Evolutionary conservation across 2,329 filamentous ascomycete species (phyloP), one percentile per base, ranked within the genome.

Genomic region (Aureobasidium sp.): DNA sequence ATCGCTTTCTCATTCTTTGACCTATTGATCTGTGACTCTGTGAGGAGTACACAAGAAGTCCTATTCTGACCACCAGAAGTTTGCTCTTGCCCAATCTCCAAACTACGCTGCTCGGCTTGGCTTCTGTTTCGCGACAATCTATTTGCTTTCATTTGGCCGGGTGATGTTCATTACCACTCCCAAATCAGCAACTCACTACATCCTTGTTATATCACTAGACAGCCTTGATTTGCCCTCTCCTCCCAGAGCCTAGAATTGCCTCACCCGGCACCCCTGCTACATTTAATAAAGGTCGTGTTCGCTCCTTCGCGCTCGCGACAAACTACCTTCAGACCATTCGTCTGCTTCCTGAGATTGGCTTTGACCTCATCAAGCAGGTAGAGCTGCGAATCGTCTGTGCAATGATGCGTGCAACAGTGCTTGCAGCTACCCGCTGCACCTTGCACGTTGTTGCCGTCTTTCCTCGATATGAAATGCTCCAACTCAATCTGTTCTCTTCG

Each of bases 151-250:
- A 27, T 41, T 47, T 32, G 34, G 13, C 32, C 27, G 55, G 23
- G 42, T 48, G 55, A 59, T 59, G 55, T 59, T 59, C 55, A 59
- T 59, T 59, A 42, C 44, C 37, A 4, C 29, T 37, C 32, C 32
- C 44, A 29, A 37, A 34, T 26, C n/a, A 34, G 41, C 20, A 23
- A 20, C 34, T 3, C 46, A 32, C 13, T n/a, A 48, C 26, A 48
- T 59, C 55, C 42, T 17, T 48, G 55, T 39, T 23, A 44, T 48
- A 37, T 36, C 27, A 17, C 26, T 10, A 46, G 26, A 46, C 46
- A 57, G 53, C 53, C 53, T 55, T 42, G 36, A 23, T 36, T 9
- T 46, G 39, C 41, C n/a, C n/a, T 44, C 13, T 23, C 37, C 8
- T 46, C 6, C 26, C 20, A n/a, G 20, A 52, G 32, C 29, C 53